Evolutionary conservation across 1,284 basidiomycete species (phyloP), one percentile per base, ranked within the genome.

Genomic region (Tremellales sp.): DNA sequence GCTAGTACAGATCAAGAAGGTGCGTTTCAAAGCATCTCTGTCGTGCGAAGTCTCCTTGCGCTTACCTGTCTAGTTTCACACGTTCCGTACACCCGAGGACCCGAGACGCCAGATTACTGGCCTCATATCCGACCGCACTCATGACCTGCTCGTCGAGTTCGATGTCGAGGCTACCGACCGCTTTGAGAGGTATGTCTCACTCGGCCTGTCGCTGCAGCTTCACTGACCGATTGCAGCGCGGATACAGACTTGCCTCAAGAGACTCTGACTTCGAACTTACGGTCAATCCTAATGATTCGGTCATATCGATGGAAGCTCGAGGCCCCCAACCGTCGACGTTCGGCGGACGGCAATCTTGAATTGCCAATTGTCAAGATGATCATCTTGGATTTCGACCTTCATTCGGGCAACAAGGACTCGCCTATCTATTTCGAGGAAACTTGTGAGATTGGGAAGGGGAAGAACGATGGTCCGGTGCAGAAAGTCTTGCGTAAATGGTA

Each of bases 401-500:
- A 49, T 17, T 44, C 24, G 4, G 64, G 64, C 0, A 55, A 60
- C 35, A 47, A 42, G 26, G 31, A 56, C 24, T 58, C 64, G 44
- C 62, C 67, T 12, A 48, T 57, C 1, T 62, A 54, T 40, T 60
- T 29, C 13, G 46, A 54, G 3, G 33, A 46, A 17, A 47, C 55
- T 0, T 17, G 13, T 1, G 56, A 57, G 24, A 26, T 65, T 3
- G 56, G 60, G 0, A 40, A 24, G 11, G 58, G 58, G 4, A 44
- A 29, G 2, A 29, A 33, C 3, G 58, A 62, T 48, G 52, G 39
- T 5, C 43, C 50, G 19, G 45, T 63, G 2, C 52, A 52, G 23
- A 45, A 23, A 25, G 49, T 66, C 3, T 39, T 69, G 23, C 52
- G 53, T 25, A 67, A 64, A 51, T 70, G 67, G 65, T 70, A 56